Base-by-base conservation (phyloP, 2,329 filamentous ascomycete species). In the Fusarium udum region DNA sequence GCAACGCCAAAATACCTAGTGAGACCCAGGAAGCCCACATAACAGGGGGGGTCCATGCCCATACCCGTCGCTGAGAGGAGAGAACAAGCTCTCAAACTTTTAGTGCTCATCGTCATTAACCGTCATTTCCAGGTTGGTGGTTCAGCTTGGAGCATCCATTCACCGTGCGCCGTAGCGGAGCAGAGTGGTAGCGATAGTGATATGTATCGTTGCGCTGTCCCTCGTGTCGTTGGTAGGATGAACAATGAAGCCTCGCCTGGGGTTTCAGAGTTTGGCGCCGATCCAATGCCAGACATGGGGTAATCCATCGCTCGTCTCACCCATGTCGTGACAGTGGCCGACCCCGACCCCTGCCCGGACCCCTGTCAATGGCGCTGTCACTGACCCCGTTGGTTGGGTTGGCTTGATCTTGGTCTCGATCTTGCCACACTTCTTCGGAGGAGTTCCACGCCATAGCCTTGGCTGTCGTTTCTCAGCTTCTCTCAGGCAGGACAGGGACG, bases 231-330 rank as follows among this genome's bases (percentile, higher is more conserved):
- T 53, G 51, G 51, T 37, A 53, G 18, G 51, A 28, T 51, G 31
- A 26, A 37, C n/a, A 52, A 26, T 18, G 49, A 52, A 53, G 24
- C 32, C 51, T 51, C 45, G 39, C 51, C 42, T 34, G 56, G 45
- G 46, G 49, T 55, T 61, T 51, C 66, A 69, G 45, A 48, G 52
- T 67, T 65, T 66, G 68, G 68, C 55, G 61, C 55, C 61, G 68
- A 68, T 68, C 48, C 58, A 67, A 61, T 71, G 66, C 37, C 66
- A 57, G 68, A 59, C 67, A 71, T 71, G 67, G 69, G 62, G 57
- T 67, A 60, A 40, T 52, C 52, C 56, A 62, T 67, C 32, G 46
- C 56, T 68, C 48, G 32, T 67, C 62, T 61, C 34, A 36, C 46
- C 63, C 64, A 52, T 61, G 53, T 36, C 37, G 26, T 43, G 39